Conservation (phyloP, 345 rosid genomes). For the Diplotaxis tenuifolia region DNA sequence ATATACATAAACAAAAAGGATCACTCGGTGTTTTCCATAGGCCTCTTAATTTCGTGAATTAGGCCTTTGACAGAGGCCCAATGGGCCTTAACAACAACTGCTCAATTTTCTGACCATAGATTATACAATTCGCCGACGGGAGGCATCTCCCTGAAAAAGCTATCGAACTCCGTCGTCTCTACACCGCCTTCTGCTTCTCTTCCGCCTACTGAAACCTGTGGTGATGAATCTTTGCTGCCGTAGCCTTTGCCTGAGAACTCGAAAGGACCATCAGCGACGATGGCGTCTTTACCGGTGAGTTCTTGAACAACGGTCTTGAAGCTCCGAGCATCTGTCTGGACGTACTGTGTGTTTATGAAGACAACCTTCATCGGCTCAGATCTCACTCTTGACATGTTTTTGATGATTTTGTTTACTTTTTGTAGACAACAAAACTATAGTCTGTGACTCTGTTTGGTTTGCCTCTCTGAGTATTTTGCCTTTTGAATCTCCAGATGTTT, state of each 20-base stretch:
- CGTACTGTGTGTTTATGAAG: conserved; percentile 53
- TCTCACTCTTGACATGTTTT: conserved; percentile 33
- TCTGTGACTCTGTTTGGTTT: background rate
- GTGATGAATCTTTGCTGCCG: conserved; percentile 14
- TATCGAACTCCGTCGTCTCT: conserved; percentile 44
- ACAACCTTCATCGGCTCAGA: conserved; percentile 49
- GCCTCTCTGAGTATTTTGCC: conserved; percentile 5
- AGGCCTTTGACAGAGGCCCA: conserved; percentile 11
- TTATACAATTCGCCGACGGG: conserved; percentile 35
- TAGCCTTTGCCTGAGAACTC: conserved; percentile 13
- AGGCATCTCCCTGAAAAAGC: conserved; percentile 46
- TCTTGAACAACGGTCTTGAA: conserved; percentile 68
- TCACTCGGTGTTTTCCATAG: background rate
- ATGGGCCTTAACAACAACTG: conserved; percentile 14
- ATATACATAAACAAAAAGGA: background rate
- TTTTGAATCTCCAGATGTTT: conserved; percentile 16
- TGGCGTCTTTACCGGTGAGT: conserved; percentile 64
- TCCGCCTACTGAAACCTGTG: background rate
- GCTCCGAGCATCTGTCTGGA: conserved; percentile 49
- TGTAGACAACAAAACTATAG: background rate
- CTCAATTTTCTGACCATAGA: conserved; percentile 28
- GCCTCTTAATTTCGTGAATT: conserved; percentile 18
- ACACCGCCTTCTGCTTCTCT: conserved; percentile 11
- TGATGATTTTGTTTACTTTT: background rate
- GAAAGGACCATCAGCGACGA: conserved; percentile 31